A percentile compares a stretch with the other conserved stretches of the same genome.
Conservation (phyloP, 179 eudicot genomes). For the Silene coronaria region DNA sequence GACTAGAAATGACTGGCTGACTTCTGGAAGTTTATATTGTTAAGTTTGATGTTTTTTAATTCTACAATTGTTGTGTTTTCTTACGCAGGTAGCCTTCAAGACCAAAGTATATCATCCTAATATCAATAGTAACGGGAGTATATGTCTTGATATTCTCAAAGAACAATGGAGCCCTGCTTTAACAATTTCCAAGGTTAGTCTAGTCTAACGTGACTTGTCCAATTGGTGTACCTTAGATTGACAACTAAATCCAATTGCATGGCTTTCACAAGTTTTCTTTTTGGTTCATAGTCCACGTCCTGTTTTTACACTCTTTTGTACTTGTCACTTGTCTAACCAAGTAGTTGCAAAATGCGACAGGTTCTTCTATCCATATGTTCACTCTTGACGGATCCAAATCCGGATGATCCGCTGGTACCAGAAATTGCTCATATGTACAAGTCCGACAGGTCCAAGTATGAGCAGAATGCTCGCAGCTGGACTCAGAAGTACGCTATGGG, state of each 20-base stretch:
- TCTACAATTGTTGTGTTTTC: neutral
- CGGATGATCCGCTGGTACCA: conserved; percentile 35
- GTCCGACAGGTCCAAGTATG: conserved; percentile 34
- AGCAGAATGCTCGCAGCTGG: conserved; percentile 35
- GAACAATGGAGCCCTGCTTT: conserved; percentile 42
- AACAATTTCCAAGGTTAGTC: conserved; percentile 34
- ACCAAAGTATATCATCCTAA: conserved; percentile 37
- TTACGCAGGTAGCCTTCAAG: conserved; percentile 32
- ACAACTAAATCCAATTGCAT: neutral
- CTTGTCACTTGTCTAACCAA: neutral
- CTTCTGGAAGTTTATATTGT: neutral
- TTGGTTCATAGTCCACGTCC: neutral
- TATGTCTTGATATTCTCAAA: conserved; percentile 36
- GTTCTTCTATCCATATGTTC: conserved; percentile 34
- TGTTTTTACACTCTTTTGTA: neutral
- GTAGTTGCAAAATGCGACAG: conserved; percentile 14
- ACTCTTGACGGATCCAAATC: conserved; percentile 21
- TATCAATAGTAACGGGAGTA: conserved; percentile 37
- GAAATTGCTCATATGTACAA: conserved; percentile 40
- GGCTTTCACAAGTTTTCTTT: neutral
- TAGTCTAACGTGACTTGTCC: neutral
- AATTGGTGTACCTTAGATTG: neutral
- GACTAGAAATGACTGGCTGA: neutral
- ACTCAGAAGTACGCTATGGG: conserved; percentile 40
- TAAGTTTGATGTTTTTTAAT: neutral